Base-by-base conservation (phyloP, 306 rosid species). In the Malus domestica region DNA sequence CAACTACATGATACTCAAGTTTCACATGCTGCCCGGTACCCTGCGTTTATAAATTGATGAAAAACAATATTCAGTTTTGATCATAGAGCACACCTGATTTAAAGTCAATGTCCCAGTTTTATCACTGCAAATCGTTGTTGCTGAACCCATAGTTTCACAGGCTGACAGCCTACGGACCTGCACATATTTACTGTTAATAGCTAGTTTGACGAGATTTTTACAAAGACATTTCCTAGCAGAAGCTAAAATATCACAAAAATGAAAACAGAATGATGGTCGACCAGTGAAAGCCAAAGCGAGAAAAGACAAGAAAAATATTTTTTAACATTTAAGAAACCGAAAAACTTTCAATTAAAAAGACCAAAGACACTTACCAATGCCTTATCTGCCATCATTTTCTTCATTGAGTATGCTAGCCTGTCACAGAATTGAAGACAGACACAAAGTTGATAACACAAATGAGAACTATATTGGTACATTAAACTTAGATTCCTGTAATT, bases 91-190 rank as follows among this genome's bases (percentile, higher is more conserved):
- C 32, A 77, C 99, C 97, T 90, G 84, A 83, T 95, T 95, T 79
- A 88, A 87, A 70, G 99, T 95, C 88, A 95, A 86, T 29, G 99
- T 95, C 79, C 99, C 99, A 20, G 99, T 95, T 89, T 95, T 95
- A 80, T 95, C 99, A 75, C 99, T 95, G 87, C 99, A 95, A 75
- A 95, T 95, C 52, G 99, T 95, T 60, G 97, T 92, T 76, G 99
- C 96, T 72, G 97, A 95, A 68, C 99, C 99, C 99, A 95, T 95
- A 70, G 99, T 92, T 91, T 95, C 99, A 81, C 99, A 95, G 46
- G 97, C 96, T 58, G 99, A 95, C 83, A 95, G 84, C 77, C 99
- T 88, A 68, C 99, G 88, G 33, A 95, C 99, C 99, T 95, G 87
- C 68, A 83, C 59, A 70, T 70, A 45, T 76, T 59, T 69, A 35